phyloP scores from a whole-genome alignment of 2,329 filamentous ascomycete genomes.

The Dothideomycetes sp. region DNA sequence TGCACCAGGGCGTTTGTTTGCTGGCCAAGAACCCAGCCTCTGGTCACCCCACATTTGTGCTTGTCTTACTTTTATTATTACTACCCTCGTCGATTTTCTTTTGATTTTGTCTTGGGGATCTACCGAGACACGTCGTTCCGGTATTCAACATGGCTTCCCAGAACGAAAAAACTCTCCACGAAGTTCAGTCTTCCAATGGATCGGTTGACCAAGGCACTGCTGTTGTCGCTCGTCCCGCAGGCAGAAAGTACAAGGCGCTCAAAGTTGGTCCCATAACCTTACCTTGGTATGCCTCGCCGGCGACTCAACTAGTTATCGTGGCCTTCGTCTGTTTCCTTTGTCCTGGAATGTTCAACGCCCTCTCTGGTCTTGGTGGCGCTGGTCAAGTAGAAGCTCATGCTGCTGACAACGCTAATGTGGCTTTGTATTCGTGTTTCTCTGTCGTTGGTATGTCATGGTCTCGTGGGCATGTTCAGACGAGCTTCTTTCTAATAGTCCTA shows the following conservation, averaged over 20 bases:
- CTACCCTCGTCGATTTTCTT: too few species aligned
- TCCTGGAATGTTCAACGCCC: constrained; percentile 45
- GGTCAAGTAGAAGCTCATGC: constrained; percentile 38
- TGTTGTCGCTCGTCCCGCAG: constrained; percentile 29
- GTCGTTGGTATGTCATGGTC: constrained; percentile 35
- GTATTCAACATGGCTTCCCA: constrained; percentile 15
- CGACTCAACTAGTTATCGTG: constrained; percentile 40
- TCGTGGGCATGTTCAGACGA: too few species aligned
- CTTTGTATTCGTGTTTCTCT: constrained; percentile 64
- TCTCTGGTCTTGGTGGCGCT: constrained; percentile 43
- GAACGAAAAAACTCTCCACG: constrained; percentile 17
- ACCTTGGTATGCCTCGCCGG: constrained; percentile 42
- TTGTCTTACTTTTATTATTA: constrained; percentile 10
- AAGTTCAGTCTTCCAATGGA: constrained; percentile 12
- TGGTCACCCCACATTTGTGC: constrained; percentile 7
- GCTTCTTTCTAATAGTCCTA: not conserved
- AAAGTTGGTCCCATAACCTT: constrained; percentile 34
- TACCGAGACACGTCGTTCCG: too few species aligned
- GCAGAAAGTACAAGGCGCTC: constrained; percentile 40
- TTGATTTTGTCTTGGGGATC: too few species aligned
- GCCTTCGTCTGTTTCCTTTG: constrained; percentile 46
- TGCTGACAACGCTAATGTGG: constrained; percentile 59
- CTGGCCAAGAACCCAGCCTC: constrained; percentile 3
- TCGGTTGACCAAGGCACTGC: constrained; percentile 14
- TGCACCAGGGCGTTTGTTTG: not conserved